phyloP scores from a whole-genome alignment of 768 basidiomycete genomes.

The Ephemerocybe angulata region DNA sequence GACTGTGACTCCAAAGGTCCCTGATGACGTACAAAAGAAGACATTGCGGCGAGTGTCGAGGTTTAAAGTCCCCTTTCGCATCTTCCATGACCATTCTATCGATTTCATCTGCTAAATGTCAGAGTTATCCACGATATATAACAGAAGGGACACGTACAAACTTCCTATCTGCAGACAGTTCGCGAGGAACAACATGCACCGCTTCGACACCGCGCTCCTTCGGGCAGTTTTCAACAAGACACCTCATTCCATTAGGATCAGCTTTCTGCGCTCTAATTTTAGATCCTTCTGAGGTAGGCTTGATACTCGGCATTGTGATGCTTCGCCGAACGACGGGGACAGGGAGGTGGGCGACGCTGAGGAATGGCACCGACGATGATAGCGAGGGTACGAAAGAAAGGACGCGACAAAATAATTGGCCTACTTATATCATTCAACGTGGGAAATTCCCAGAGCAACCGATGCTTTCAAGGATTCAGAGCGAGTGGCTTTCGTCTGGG shows the following conservation, averaged over 20 bases:
- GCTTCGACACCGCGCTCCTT: slow-evolving; percentile 1
- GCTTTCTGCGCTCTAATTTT: background rate
- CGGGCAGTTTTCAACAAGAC: slow-evolving; percentile 12
- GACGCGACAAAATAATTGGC: too few relatives aligned
- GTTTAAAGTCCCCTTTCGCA: slow-evolving; percentile 11
- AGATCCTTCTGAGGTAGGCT: background rate
- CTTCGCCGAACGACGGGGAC: too few relatives aligned
- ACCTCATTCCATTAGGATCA: slow-evolving; percentile 11
- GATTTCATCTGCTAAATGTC: slow-evolving; percentile 7
- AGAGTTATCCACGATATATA: background rate
- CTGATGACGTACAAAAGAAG: slow-evolving; percentile 13
- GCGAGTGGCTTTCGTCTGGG: too few relatives aligned
- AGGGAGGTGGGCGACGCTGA: too few relatives aligned
- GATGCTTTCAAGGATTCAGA: too few relatives aligned
- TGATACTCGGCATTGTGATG: too few relatives aligned
- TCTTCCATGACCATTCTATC: slow-evolving; percentile 17
- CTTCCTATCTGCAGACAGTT: background rate
- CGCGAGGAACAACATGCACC: slow-evolving; percentile 1
- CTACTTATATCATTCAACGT: too few relatives aligned
- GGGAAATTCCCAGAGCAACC: too few relatives aligned
- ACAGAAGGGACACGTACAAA: background rate
- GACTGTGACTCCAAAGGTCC: background rate
- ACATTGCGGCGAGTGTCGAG: slow-evolving; percentile 16
- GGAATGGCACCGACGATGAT: too few relatives aligned
- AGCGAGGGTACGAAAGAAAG: too few relatives aligned